These are phyloP conservation scores for Tetrastigma voinierianum DNA, from an alignment of 164 flowering plant species.

Conservation along the genomic window DNA sequence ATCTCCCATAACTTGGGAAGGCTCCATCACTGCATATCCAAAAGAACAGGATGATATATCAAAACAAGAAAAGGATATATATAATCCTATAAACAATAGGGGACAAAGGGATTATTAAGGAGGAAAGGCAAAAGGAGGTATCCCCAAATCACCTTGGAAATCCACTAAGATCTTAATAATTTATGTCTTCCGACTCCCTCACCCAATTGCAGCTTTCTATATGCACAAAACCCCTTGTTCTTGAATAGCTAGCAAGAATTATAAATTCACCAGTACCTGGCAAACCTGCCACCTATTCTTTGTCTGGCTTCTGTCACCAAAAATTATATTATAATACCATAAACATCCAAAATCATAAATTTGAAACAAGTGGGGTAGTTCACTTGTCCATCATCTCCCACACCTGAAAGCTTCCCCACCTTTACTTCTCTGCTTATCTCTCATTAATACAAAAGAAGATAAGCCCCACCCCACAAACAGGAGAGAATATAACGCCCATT, in stretches of 20 bases:
- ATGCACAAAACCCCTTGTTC: conserved; percentile 18
- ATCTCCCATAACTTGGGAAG: conserved; percentile 34
- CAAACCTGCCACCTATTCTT: conserved; percentile 24
- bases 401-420: conserved; percentile 28
- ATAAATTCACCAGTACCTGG: conserved; percentile 39
- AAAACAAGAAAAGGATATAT: background rate
- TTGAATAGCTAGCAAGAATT: conserved; percentile 28
- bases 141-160: conserved; percentile 7
- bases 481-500: conserved; percentile 27
- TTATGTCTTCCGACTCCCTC: conserved; percentile 18
- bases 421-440: conserved; percentile 29
- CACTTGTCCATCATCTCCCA: conserved; percentile 16
- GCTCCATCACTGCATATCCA: conserved; percentile 35
- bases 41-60: background rate
- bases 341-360: conserved; percentile 20
- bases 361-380: conserved; percentile 18
- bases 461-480: conserved; percentile 25
- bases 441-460: conserved; percentile 28
- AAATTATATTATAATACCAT: conserved; percentile 6
- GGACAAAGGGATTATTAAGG: conserved; percentile 8
- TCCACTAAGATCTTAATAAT: conserved; percentile 9
- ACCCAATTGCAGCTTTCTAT: conserved; percentile 15
- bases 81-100: conserved; percentile 15
- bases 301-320: conserved; percentile 21
- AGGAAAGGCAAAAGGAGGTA: background rate